Base-by-base conservation (phyloP, 129 eudicot genomes). In the Saussurea involucrata region DNA sequence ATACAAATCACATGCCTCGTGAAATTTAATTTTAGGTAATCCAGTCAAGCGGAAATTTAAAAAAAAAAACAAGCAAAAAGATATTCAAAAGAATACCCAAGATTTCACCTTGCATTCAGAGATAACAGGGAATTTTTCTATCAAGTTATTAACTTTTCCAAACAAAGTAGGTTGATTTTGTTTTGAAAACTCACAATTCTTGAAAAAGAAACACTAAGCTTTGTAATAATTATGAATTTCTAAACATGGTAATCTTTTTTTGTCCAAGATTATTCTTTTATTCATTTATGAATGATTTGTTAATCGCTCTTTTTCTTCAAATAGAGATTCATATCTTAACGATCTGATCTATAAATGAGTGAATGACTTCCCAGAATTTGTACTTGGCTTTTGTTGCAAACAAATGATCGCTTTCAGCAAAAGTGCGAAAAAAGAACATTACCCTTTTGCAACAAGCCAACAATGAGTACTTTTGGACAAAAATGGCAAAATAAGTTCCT, bases 1-100 rank as follows among this genome's bases (percentile, higher is more conserved):
- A 53, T 73, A 73, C 20, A 6, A 55, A 63, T 31, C 73, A 63
- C 36, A 69, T 55, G 36, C 66, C 58, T 44, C 53, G 29, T 49
- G 49, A 24, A 27, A 66, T 3, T 18, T 27, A 11, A 7, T 11
- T 18, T 60, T 60, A 60, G 25, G 21, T 20, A 3, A 24, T 7
- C n/a, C n/a, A 21, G 21, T 24, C 3, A 12, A 24, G 24, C 33
- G 24, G 78, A 33, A 74, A 46, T 13, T 37, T 37, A 46, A 46
- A 46, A 49, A 49, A 46, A 68, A 36, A 15, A 68, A 22, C 34
- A 55, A 40, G 70, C 29, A 78, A 28, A 58, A 36, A 42, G 13
- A 63, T 46, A 72, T 44, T 46, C 37, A 4, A 37, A 37, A 46
- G 17, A 71, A 63, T 13, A 44, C 71, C 55, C 66, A 71, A 40